Conservation (phyloP, 2,329 filamentous ascomycete genomes). For the Aureobasidium vineae region DNA sequence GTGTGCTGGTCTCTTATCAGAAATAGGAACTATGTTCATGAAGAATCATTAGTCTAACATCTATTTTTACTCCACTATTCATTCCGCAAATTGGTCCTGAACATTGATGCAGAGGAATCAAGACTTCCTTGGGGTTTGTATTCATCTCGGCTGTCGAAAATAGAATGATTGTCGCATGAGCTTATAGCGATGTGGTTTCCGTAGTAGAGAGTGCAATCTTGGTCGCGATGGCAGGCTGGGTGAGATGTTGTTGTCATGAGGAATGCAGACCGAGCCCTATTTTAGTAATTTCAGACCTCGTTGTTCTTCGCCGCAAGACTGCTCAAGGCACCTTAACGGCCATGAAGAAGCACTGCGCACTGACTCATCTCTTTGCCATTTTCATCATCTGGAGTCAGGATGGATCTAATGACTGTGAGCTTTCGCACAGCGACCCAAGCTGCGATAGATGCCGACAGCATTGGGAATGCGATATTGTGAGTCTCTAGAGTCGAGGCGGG, state of each 20-base stretch:
- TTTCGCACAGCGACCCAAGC: no score
- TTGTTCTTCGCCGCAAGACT: neutral
- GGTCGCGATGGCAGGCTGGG: neutral
- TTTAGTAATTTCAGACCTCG: neutral
- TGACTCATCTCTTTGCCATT: neutral
- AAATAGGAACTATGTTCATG: neutral
- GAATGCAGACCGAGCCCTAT: neutral
- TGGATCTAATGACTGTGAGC: neutral
- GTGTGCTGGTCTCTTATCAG: neutral
- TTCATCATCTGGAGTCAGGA: neutral
- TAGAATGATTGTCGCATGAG: neutral
- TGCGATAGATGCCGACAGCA: neutral
- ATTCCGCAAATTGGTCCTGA: conserved; percentile 27
- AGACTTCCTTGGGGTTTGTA: neutral
- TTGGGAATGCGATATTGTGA: no score
- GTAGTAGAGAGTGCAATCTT: neutral
- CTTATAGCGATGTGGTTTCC: no score
- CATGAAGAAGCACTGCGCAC: neutral
- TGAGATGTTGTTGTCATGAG: neutral
- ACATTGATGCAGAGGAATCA: neutral
- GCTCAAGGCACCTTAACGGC: neutral
- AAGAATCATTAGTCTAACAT: conserved; percentile 47
- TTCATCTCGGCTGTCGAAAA: neutral
- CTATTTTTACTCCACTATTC: conserved; percentile 33
- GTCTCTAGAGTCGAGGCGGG: neutral